Evolutionary conservation across 2,329 filamentous ascomycete genomes (phyloP).

Genomic region (Daldinia sp.): DNA sequence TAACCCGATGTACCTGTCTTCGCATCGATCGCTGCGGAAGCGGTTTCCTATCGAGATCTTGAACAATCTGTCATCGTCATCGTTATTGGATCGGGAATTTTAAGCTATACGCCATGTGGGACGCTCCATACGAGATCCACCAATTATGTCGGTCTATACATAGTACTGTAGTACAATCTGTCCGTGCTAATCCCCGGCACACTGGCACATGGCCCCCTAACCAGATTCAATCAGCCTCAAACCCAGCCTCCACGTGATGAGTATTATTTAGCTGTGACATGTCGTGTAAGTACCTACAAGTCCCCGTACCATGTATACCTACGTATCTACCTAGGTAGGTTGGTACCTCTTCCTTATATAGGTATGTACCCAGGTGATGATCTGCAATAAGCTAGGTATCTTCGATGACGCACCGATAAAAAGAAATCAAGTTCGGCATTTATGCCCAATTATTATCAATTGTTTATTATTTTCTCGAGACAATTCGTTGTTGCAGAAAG

Average conservation of each 20-base stretch:
- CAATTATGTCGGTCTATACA: neutral
- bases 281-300: neutral
- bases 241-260: slow-evolving; percentile 23
- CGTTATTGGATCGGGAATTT: slow-evolving; percentile 26
- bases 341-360: too few species aligned
- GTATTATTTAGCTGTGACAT: neutral
- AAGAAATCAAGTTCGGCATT: neutral
- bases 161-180: neutral
- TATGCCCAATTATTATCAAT: neutral
- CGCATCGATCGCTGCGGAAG: slow-evolving; percentile 35
- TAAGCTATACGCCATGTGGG: slow-evolving; percentile 13
- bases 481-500: neutral
- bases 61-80: slow-evolving; percentile 9
- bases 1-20: neutral
- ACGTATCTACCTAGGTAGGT: too few species aligned
- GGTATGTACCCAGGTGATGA: neutral
- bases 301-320: too few species aligned
- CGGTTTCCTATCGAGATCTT: slow-evolving; percentile 33
- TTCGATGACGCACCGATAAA: neutral
- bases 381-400: neutral
- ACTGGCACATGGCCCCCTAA: neutral
- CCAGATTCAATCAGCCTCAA: slow-evolving; percentile 25
- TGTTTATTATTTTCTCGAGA: neutral
- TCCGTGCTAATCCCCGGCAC: neutral
- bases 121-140: neutral